Conservation (phyloP, 257 asterid species). For the Solanum rostratum region DNA sequence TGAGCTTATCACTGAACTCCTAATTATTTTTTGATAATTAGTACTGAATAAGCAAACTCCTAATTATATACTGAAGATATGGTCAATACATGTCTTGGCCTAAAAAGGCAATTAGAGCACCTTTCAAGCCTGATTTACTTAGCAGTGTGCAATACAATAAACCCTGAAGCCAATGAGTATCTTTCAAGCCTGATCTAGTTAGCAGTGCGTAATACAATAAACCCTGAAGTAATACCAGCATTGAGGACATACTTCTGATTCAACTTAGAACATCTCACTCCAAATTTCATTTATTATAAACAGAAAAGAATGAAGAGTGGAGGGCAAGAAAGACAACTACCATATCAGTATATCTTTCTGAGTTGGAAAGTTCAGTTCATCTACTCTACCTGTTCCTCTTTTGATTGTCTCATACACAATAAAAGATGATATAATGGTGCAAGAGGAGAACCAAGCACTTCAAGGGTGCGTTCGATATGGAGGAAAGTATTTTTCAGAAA, state of each 20-base stretch:
- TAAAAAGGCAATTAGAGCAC: background rate
- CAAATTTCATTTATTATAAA: background rate
- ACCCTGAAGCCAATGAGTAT: background rate
- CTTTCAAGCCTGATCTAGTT: background rate
- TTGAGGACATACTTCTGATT: background rate
- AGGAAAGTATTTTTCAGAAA: background rate
- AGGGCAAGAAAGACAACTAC: background rate
- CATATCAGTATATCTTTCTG: background rate
- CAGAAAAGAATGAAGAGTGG: background rate
- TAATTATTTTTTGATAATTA: too few relatives aligned
- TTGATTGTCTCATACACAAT: background rate
- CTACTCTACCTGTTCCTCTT: background rate
- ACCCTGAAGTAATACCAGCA: background rate
- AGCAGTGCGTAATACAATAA: background rate
- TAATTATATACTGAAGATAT: background rate
- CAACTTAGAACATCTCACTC: background rate
- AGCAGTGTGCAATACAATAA: background rate
- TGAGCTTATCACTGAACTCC: background rate
- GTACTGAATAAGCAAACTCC: background rate
- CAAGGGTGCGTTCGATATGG: background rate
- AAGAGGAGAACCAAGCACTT: background rate
- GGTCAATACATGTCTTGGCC: background rate
- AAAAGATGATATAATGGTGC: background rate
- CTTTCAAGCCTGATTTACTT: background rate
- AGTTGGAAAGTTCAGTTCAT: background rate